Conservation (phyloP, 1,139 yeast species). For the Casaregolazyma lundiana region DNA sequence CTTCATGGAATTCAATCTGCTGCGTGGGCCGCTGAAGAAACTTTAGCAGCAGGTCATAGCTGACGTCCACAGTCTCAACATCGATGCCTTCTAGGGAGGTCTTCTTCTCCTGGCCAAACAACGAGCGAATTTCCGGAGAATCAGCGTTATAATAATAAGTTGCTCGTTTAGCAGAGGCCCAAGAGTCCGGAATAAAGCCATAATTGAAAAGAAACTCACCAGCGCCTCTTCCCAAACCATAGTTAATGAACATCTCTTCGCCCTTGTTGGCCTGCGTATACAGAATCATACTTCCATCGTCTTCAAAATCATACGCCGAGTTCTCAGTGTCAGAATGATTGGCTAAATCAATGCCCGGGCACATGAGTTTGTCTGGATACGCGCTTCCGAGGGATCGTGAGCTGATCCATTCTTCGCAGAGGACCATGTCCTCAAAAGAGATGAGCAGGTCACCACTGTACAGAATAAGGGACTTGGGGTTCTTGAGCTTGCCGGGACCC, state of each 20-base stretch:
- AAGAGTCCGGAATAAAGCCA: constrained; percentile 35
- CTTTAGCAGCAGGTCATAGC: constrained; percentile 19
- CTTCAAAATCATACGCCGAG: constrained; percentile 32
- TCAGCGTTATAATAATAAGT: constrained; percentile 22
- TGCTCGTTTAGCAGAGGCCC: constrained; percentile 15
- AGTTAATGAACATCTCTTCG: constrained; percentile 33
- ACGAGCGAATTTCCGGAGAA: constrained; percentile 15
- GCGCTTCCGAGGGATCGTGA: constrained; percentile 24
- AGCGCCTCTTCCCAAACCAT: constrained; percentile 35
- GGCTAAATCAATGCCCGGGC: constrained; percentile 37
- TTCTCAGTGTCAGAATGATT: constrained; percentile 33
- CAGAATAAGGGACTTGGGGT: background rate
- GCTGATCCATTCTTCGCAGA: constrained; percentile 33
- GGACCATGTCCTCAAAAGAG: constrained; percentile 25
- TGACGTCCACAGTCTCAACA: constrained; percentile 18
- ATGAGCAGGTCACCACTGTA: constrained; percentile 9
- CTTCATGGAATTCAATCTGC: constrained; percentile 11
- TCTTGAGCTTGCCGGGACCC: constrained; percentile 10
- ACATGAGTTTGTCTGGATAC: constrained; percentile 20
- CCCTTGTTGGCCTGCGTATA: constrained; percentile 15
- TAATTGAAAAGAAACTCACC: constrained; percentile 38
- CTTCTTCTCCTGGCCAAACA: constrained; percentile 11
- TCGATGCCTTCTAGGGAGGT: constrained; percentile 12
- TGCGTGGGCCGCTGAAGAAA: constrained; percentile 18
- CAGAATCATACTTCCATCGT: constrained; percentile 25